Percentiles rank a stretch among this genome's conserved stretches.
Conservation (phyloP, 352 stramenopile species). For the Phytopythium oedochilum region DNA sequence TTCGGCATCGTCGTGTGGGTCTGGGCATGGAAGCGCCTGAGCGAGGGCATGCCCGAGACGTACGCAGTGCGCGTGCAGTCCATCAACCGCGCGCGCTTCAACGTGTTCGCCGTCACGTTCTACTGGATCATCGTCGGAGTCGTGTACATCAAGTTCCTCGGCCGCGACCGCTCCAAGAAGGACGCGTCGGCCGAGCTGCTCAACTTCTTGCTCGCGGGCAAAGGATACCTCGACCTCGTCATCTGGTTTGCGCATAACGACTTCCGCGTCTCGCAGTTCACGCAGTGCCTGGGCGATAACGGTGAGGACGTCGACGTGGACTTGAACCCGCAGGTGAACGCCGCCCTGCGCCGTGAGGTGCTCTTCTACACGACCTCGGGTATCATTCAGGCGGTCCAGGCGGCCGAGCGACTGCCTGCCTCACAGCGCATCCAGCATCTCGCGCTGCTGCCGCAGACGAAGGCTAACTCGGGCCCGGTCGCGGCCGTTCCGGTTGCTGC, state of each 20-base stretch:
- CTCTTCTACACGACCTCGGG: conserved; percentile 89
- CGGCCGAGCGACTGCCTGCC: conserved; percentile 61
- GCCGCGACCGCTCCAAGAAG: conserved; percentile 42
- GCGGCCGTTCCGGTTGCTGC: conserved; percentile 24
- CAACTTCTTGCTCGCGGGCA: conserved; percentile 85
- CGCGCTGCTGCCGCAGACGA: conserved; percentile 74
- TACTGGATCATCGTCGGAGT: conserved; percentile 82
- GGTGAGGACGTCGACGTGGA: conserved; percentile 72
- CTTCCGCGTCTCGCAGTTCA: conserved; percentile 77
- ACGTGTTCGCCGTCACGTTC: conserved; percentile 83
- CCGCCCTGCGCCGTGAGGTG: conserved; percentile 80
- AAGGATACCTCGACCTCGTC: conserved; percentile 86
- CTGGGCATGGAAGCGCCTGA: conserved; percentile 83
- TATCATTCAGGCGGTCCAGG: conserved; percentile 85
- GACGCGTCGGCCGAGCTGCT: conserved; percentile 69
- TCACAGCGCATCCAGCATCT: conserved; percentile 83
- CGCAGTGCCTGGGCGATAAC: conserved; percentile 48
- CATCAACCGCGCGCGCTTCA: conserved; percentile 86
- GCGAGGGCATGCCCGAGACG: conserved; percentile 85
- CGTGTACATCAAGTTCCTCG: conserved; percentile 81
- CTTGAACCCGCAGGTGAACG: conserved; percentile 87
- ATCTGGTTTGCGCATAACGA: conserved; percentile 89
- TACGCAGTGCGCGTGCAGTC: conserved; percentile 82
- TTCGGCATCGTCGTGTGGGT: conserved; percentile 81
- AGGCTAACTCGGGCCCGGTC: conserved; percentile 21